A percentile compares a stretch with the other conserved stretches of the same genome.
Evolutionary conservation across 768 basidiomycete species (phyloP).

Genomic region (Lanmaoa pseudosensibilis): DNA sequence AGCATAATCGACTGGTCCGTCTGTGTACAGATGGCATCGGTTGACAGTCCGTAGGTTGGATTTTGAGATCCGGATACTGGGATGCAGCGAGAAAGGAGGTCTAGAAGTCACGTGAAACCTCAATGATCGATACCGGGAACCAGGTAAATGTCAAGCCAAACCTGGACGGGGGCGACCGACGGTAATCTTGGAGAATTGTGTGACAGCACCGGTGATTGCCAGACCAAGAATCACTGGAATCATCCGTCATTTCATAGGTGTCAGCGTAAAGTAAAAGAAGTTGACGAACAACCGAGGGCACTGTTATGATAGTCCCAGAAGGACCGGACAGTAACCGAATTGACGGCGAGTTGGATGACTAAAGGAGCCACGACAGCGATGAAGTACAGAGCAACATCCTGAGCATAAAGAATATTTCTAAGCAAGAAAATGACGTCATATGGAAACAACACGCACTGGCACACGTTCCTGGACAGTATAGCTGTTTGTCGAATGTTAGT

Average conservation of each 20-base stretch:
- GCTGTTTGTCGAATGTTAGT: constrained; percentile 36
- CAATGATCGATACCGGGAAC: background rate
- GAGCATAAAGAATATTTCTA: background rate
- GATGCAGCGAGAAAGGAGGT: constrained; percentile 51
- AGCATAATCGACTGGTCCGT: constrained; percentile 53
- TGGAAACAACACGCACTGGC: constrained; percentile 49
- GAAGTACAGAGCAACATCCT: constrained; percentile 52
- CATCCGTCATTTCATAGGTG: background rate
- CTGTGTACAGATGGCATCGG: constrained; percentile 79
- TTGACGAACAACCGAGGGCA: constrained; percentile 41
- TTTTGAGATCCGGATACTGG: constrained; percentile 65
- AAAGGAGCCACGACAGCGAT: constrained; percentile 67
- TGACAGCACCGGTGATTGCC: constrained; percentile 74
- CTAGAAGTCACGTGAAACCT: constrained; percentile 10
- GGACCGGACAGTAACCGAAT: constrained; percentile 69
- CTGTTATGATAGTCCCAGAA: constrained; percentile 90
- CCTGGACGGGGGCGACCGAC: constrained; percentile 92
- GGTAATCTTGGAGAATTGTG: constrained; percentile 81
- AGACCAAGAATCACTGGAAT: constrained; percentile 67
- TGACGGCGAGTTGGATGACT: constrained; percentile 65
- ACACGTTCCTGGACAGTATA: constrained; percentile 76
- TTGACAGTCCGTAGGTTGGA: constrained; percentile 69
- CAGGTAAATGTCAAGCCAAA: constrained; percentile 21
- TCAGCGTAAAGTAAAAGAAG: constrained; percentile 30
- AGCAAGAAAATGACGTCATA: background rate